Evolutionary conservation across 2,329 filamentous ascomycete genomes (phyloP).

Genomic region (Proliferodiscus dingleyae): DNA sequence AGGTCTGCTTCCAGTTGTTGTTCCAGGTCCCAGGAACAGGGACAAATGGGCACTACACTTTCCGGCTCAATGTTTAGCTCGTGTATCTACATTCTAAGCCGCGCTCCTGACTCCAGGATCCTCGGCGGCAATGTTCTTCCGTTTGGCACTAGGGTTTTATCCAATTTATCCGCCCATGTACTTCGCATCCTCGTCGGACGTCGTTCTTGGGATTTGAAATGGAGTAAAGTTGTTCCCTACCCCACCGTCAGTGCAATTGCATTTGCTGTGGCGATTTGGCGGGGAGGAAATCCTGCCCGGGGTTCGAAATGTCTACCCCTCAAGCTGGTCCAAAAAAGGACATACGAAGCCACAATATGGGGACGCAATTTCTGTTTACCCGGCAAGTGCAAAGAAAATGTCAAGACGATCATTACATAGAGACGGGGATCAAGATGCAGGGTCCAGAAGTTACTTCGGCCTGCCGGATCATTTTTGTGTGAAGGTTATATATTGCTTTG

Average conservation of each 20-base stretch:
- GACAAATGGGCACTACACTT: not conserved
- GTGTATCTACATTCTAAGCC: not conserved
- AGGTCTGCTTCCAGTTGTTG: not conserved
- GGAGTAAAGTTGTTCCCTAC: not conserved
- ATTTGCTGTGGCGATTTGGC: no score
- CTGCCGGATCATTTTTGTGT: constrained; percentile 5
- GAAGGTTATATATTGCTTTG: not conserved
- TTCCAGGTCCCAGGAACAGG: not conserved
- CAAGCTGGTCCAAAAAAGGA: constrained; percentile 5
- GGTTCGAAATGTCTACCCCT: not conserved
- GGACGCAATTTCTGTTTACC: not conserved
- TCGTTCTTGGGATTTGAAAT: no score
- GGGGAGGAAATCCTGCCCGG: not conserved
- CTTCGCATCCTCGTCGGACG: not conserved
- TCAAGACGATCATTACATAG: no score
- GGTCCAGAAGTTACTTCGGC: constrained; percentile 7
- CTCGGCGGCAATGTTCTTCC: not conserved
- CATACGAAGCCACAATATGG: constrained; percentile 18
- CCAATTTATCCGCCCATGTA: constrained; percentile 1
- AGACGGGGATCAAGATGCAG: constrained; percentile 2
- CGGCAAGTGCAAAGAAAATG: constrained; percentile 1
- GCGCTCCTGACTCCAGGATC: not conserved
- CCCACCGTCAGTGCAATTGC: no score
- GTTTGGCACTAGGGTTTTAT: not conserved
- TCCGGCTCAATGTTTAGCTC: constrained; percentile 6